A percentile compares a stretch with the other conserved stretches of the same genome.
Evolutionary conservation across 306 rosid genomes (phyloP).

Genomic region (Prunus campanulata): DNA sequence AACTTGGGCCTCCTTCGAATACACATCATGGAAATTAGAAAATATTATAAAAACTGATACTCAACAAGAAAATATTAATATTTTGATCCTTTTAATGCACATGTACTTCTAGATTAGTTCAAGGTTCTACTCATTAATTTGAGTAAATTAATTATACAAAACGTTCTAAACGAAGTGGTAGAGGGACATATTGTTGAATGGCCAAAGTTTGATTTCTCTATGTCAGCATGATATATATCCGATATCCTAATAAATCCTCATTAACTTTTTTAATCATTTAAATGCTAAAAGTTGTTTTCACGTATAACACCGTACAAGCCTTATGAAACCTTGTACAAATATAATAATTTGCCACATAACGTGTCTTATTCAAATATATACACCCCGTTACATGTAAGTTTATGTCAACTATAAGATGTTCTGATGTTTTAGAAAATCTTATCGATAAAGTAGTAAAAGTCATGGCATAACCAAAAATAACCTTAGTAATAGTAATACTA

Average conservation of each 20-base stretch:
- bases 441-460: not conserved
- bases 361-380: not conserved
- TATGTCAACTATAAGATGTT: not conserved
- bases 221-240: not conserved
- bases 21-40: too few relatives aligned
- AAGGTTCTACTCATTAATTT: not conserved
- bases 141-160: not conserved
- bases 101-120: not conserved
- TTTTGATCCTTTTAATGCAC: not conserved
- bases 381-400: too few relatives aligned
- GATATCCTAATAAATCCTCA: too few relatives aligned
- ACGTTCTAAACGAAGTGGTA: not conserved
- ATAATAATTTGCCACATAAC: not conserved
- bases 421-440: too few relatives aligned
- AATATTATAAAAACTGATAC: not conserved
- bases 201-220: not conserved
- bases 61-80: not conserved
- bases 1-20: too few relatives aligned
- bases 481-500: not conserved
- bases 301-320: not conserved
- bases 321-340: not conserved
- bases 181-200: not conserved
- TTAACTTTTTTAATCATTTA: too few relatives aligned
- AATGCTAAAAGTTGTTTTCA: too few relatives aligned
- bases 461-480: not conserved